Evolutionary conservation across 2,329 filamentous ascomycete genomes (phyloP).

Genomic region (Trichophyton benhamiae): DNA sequence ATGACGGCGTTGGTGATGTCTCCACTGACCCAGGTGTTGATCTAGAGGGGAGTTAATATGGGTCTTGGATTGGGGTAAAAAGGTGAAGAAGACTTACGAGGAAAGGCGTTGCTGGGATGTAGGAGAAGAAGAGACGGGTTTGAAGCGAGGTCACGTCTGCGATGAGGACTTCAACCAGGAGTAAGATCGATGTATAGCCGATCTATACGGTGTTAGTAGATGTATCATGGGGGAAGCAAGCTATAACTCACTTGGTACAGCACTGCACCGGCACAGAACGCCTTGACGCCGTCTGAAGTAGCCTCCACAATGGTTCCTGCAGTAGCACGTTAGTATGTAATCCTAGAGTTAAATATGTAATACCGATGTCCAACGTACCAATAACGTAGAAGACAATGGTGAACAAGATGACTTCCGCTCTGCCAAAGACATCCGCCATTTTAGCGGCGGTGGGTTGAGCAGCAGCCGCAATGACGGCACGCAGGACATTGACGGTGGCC

Average conservation of each 20-base stretch:
- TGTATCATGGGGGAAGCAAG: not conserved
- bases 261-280: slow-evolving; percentile 47
- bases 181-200: slow-evolving; percentile 49
- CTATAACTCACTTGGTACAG: slow-evolving; percentile 38
- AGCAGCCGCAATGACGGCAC: slow-evolving; percentile 48
- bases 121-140: slow-evolving; percentile 52
- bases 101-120: slow-evolving; percentile 49
- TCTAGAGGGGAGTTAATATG: slow-evolving; percentile 15
- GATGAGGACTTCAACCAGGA: slow-evolving; percentile 53
- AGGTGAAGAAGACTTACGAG: slow-evolving; percentile 25
- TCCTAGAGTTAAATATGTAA: not conserved
- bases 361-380: slow-evolving; percentile 18
- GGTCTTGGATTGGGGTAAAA: not conserved
- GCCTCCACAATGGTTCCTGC: slow-evolving; percentile 46
- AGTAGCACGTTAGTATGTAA: not conserved
- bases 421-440: slow-evolving; percentile 51
- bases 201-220: slow-evolving; percentile 27
- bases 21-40: slow-evolving; percentile 54
- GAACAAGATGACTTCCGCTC: slow-evolving; percentile 45
- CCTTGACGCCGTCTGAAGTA: slow-evolving; percentile 35
- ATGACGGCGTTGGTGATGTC: slow-evolving; percentile 44
- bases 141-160: slow-evolving; percentile 53
- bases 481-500: slow-evolving; percentile 47
- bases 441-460: slow-evolving; percentile 48
- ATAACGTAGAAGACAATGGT: slow-evolving; percentile 46